phyloP scores from a whole-genome alignment of 306 rosid species.

The Rosa rugosa region DNA sequence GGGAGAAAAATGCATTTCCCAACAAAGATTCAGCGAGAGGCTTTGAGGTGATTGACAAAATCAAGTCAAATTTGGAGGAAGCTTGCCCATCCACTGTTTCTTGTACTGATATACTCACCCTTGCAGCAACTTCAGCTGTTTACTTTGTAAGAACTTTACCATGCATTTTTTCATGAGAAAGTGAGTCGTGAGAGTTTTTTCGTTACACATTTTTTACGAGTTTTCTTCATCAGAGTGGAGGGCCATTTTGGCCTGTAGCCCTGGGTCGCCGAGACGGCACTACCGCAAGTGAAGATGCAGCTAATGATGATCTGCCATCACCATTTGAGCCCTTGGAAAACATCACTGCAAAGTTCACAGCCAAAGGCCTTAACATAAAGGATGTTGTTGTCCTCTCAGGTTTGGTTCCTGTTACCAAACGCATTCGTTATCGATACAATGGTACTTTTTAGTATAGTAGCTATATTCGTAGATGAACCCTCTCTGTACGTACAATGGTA shows the following conservation, averaged over 20 bases:
- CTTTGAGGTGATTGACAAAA: slow-evolving; percentile 72
- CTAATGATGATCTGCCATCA: slow-evolving; percentile 57
- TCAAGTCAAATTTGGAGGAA: slow-evolving; percentile 64
- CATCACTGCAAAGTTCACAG: slow-evolving; percentile 60
- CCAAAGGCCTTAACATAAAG: slow-evolving; percentile 65
- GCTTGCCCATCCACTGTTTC: slow-evolving; percentile 87
- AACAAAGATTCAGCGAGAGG: slow-evolving; percentile 75
- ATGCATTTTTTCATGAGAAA: not conserved
- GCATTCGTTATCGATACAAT: not conserved
- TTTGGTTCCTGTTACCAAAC: slow-evolving; percentile 7
- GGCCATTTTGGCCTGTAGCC: slow-evolving; percentile 67
- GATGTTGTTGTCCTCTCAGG: slow-evolving; percentile 86
- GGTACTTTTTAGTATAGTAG: not conserved
- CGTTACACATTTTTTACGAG: not conserved
- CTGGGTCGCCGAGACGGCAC: slow-evolving; percentile 85
- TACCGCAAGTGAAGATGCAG: slow-evolving; percentile 59
- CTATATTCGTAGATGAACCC: too few relatives aligned
- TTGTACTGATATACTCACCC: slow-evolving; percentile 77
- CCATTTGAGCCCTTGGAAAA: slow-evolving; percentile 71
- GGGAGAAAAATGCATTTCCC: slow-evolving; percentile 75
- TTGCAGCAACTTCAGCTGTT: slow-evolving; percentile 81
- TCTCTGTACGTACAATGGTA: too few relatives aligned
- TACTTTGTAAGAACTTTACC: slow-evolving; percentile 51
- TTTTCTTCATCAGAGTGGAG: slow-evolving; percentile 47
- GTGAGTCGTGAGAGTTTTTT: not conserved